Conservation (phyloP, 2,329 filamentous ascomycete genomes). For the Fusarium annulatum region DNA sequence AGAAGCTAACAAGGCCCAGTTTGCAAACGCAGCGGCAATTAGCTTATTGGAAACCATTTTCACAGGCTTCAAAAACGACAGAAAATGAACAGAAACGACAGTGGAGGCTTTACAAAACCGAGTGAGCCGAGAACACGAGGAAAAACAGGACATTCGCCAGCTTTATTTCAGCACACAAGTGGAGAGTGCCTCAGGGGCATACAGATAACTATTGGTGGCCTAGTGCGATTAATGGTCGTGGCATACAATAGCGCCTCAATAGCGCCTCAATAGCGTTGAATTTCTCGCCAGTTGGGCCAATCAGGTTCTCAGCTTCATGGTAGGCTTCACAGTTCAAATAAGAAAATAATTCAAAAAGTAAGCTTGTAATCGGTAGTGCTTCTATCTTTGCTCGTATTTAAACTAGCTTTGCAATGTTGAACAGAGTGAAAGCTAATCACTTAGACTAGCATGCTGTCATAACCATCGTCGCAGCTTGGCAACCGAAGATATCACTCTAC, state of each 20-base stretch:
- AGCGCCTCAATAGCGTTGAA: background rate
- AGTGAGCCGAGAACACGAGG: too few relatives aligned
- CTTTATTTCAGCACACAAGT: rapidly evolving
- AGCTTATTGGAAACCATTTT: background rate
- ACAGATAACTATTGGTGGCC: background rate
- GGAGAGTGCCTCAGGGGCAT: background rate
- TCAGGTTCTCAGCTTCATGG: rapidly evolving
- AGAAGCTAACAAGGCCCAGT: background rate
- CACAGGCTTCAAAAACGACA: too few relatives aligned
- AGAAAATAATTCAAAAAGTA: background rate
- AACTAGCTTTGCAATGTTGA: background rate
- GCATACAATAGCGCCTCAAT: background rate
- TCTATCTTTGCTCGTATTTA: background rate
- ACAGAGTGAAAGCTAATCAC: background rate
- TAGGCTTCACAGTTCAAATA: background rate
- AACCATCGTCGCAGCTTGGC: background rate
- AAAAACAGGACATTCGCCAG: background rate
- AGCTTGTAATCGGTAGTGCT: background rate
- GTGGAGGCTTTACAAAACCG: background rate
- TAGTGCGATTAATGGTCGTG: background rate
- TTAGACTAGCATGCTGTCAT: background rate
- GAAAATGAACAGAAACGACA: background rate
- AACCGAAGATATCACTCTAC: background rate
- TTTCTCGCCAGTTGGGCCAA: rapidly evolving
- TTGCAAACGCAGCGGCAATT: background rate